Evolutionary conservation across 2,329 filamentous ascomycete species (phyloP), one percentile per base, ranked within the genome.

Genomic region (Nothomitra cinnamomea): DNA sequence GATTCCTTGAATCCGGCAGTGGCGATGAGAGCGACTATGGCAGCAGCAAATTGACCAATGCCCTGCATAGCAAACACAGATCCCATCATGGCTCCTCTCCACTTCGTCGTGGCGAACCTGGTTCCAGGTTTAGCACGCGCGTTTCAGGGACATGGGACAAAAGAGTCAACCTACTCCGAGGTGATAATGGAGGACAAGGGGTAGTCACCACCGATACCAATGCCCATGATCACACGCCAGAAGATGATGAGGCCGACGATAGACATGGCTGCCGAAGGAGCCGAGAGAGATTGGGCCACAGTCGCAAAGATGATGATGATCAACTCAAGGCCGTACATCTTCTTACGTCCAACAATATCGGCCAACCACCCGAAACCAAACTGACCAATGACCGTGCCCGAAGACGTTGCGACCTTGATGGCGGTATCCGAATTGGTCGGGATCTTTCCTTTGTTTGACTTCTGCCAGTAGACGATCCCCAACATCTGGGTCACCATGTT

Each of bases 41-140:
- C 84, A 50, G 83, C 85, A 24, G 72, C 73, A 53, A 92, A 80
- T 67, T 92, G 86, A 19, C 87, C 86, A 52, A 92, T 76, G 58
- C 86, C 85, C 66, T 94, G 86, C 84, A 89, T 90, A 59, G 85
- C 84, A 62, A 92, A 92, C 53, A 92, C 86, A 15, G 84, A 75
- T 35, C 79, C 84, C 82, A 94, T 89, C 82, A 92, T 92, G 58
- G 85, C 85, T 59, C 85, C 86, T 66, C 86, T 73, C 80, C 85
- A 89, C 67, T 83, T 87, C 53, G 85, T 90, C 2, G 83, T 89
- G 10, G 86, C 85, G 62, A 92, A 92, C 60, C 78, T 79, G 58
- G 12, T 13, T 43, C 8, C 21, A 43, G 28, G 28, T 2, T 57
- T 43, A 51, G 52, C 7, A 15, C 12, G 13, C n/a, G 43, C n/a